Evolutionary conservation across 1,284 basidiomycete genomes (phyloP).

Genomic region (Phlebopus sp.): DNA sequence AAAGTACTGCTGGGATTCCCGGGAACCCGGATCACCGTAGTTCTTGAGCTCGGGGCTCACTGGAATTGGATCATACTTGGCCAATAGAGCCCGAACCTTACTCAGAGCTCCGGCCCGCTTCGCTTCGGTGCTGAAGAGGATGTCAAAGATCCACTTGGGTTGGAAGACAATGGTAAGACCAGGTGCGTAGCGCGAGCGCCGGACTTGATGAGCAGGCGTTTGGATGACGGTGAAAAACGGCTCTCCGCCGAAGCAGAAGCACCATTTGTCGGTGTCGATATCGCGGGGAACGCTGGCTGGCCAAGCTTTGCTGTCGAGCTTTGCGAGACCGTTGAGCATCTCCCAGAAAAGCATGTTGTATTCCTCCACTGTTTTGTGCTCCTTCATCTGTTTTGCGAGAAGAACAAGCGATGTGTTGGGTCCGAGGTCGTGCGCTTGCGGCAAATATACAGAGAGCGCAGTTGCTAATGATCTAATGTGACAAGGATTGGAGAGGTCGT

Average conservation of each 20-base stretch:
- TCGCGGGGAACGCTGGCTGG: slow-evolving; percentile 15
- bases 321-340: slow-evolving; percentile 21
- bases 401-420: slow-evolving; percentile 21
- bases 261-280: slow-evolving; percentile 21
- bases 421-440: slow-evolving; percentile 14
- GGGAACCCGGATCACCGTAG: slow-evolving; percentile 20
- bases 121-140: slow-evolving; percentile 21
- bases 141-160: slow-evolving; percentile 24
- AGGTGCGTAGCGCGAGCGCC: slow-evolving; percentile 20
- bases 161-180: slow-evolving; percentile 23
- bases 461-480: slow-evolving; percentile 18
- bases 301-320: slow-evolving; percentile 18
- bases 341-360: slow-evolving; percentile 21
- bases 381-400: slow-evolving; percentile 15
- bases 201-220: slow-evolving; percentile 21
- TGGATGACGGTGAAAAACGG: slow-evolving; percentile 21
- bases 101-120: slow-evolving; percentile 19
- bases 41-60: slow-evolving; percentile 24
- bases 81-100: slow-evolving; percentile 19
- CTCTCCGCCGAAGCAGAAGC: slow-evolving; percentile 22
- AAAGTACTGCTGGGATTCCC: slow-evolving; percentile 23
- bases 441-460: slow-evolving; percentile 15
- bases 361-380: slow-evolving; percentile 15
- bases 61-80: slow-evolving; percentile 21
- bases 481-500: slow-evolving; percentile 20